Percentiles rank a stretch among this genome's conserved stretches.
These are phyloP conservation scores for Russula sp. DNA, from an alignment of 768 basidiomycete species.

Conservation along the genomic window DNA sequence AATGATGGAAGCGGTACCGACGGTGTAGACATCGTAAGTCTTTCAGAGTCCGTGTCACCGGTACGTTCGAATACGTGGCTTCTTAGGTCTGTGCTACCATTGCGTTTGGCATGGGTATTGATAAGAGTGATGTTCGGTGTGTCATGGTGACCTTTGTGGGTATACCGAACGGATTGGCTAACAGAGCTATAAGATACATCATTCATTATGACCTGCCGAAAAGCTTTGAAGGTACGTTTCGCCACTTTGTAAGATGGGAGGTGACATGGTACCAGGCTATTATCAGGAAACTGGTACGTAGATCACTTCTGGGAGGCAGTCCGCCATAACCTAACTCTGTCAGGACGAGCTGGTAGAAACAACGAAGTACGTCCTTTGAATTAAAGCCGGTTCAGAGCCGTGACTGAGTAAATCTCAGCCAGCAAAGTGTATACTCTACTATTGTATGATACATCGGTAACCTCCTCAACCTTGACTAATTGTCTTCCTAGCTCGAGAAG, in stretches of 20 bases:
- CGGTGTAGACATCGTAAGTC: constrained; percentile 61
- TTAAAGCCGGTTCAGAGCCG: neutral
- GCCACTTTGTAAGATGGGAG: neutral
- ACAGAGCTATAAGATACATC: constrained; percentile 51
- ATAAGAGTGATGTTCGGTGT: constrained; percentile 74
- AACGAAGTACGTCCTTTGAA: constrained; percentile 49
- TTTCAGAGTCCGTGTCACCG: neutral
- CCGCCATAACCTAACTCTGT: constrained; percentile 17
- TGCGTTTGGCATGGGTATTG: constrained; percentile 85
- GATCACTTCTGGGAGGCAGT: neutral
- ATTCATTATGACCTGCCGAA: constrained; percentile 82
- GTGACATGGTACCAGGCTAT: constrained; percentile 51
- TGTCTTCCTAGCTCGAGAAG: constrained; percentile 62
- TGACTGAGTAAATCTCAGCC: constrained; percentile 45
- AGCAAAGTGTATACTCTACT: constrained; percentile 78
- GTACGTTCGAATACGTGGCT: neutral
- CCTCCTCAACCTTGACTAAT: neutral
- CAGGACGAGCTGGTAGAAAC: constrained; percentile 79
- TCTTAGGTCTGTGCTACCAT: constrained; percentile 71
- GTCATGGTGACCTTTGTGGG: constrained; percentile 10
- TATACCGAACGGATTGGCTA: neutral
- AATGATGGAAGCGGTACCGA: constrained; percentile 51
- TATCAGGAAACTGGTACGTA: constrained; percentile 80
- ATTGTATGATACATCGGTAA: constrained; percentile 50
- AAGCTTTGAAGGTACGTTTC: constrained; percentile 67